Evolutionary conservation across 2,329 filamentous ascomycete genomes (phyloP).

Genomic region (Exophiala dermatitidis): DNA sequence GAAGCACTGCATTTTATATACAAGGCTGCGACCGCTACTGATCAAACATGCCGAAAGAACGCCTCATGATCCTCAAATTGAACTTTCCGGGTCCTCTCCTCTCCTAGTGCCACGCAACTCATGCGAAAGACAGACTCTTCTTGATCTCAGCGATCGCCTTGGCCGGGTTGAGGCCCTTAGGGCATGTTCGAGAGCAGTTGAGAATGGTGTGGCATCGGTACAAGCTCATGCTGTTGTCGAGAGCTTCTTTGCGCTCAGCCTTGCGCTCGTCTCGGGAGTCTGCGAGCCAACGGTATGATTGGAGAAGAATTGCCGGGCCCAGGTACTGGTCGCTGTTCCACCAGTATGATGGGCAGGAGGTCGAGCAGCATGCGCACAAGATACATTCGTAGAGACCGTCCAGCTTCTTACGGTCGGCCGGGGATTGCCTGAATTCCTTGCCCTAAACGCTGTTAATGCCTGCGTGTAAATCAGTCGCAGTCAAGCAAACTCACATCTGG

Average conservation of each 20-base stretch:
- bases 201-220: conserved; percentile 99
- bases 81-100: not conserved
- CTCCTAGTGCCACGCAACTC: not conserved
- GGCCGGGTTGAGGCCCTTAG: conserved; percentile 95
- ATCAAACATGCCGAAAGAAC: not conserved
- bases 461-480: not conserved
- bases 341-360: conserved; percentile 99
- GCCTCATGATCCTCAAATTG: not conserved
- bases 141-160: conserved; percentile 96
- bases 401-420: conserved; percentile 89
- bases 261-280: conserved; percentile 91
- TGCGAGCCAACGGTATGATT: conserved; percentile 94
- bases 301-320: conserved; percentile 88
- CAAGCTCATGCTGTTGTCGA: conserved; percentile 98
- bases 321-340: conserved; percentile 99
- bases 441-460: conserved; percentile 50
- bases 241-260: conserved; percentile 75
- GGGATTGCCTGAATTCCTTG: conserved; percentile 83
- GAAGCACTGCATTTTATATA: conserved; percentile 6
- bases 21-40: not conserved
- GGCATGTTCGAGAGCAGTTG: conserved; percentile 96
- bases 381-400: conserved; percentile 99
- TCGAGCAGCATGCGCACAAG: conserved; percentile 97
- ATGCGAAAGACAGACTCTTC: conserved; percentile 70
- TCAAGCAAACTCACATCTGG: conserved; percentile 60